Evolutionary conservation across 2,329 filamentous ascomycete genomes (phyloP).

Genomic region (Fusarium verrucosum): DNA sequence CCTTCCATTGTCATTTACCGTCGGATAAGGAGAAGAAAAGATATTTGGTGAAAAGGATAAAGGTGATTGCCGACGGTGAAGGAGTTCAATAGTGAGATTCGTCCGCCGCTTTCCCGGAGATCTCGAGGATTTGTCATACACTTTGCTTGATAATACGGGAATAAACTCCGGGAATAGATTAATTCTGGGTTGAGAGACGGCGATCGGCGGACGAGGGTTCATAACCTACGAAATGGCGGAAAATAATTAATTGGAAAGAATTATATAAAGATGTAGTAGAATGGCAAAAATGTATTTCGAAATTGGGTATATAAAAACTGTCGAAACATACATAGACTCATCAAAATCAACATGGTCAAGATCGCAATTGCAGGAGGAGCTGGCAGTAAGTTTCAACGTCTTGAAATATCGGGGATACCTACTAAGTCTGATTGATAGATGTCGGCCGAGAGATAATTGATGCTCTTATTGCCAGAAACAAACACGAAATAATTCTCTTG

Average conservation of each 20-base stretch:
- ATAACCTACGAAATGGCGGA: constrained; percentile 3
- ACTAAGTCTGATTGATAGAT: constrained; percentile 49
- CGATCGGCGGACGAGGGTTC: neutral
- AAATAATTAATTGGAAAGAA: neutral
- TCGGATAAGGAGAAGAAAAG: neutral
- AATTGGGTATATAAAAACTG: neutral
- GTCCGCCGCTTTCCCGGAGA: constrained; percentile 33
- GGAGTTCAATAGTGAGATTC: neutral
- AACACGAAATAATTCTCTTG: constrained; percentile 63
- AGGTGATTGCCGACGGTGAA: neutral
- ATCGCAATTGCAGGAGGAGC: constrained; percentile 39
- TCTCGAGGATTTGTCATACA: constrained; percentile 17
- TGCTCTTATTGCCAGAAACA: constrained; percentile 56
- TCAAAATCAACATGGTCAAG: constrained; percentile 34
- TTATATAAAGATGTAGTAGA: neutral
- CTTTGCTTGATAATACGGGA: neutral
- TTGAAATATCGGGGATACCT: no score
- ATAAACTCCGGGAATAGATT: neutral
- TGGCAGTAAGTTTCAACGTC: constrained; percentile 16
- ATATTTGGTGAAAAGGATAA: neutral
- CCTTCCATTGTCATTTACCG: constrained; percentile 16
- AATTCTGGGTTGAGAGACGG: neutral
- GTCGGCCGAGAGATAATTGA: constrained; percentile 64
- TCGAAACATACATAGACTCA: neutral
- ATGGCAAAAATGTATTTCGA: neutral